phyloP scores from a whole-genome alignment of 2,329 filamentous ascomycete genomes.

The Macroventuria anomochaeta region DNA sequence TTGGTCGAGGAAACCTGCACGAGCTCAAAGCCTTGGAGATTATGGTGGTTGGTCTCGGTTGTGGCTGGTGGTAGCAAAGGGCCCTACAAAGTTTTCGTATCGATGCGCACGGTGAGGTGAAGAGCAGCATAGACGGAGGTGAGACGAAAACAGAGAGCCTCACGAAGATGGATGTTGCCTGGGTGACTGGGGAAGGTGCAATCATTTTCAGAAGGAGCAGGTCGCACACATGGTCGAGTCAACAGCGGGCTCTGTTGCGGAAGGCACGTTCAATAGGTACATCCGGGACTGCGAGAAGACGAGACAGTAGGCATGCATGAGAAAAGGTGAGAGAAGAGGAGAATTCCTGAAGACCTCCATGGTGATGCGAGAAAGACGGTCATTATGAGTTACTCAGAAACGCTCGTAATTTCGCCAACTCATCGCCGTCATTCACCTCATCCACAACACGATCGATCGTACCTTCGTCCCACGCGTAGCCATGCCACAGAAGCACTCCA shows the following conservation, averaged over 20 bases:
- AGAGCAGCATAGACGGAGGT: background rate
- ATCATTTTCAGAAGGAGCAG: constrained; percentile 17
- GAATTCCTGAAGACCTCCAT: background rate
- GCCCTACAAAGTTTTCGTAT: background rate
- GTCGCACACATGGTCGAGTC: background rate
- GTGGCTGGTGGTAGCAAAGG: background rate
- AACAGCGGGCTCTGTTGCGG: background rate
- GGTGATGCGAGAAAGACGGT: background rate
- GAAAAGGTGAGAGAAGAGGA: background rate
- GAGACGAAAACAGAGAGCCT: constrained; percentile 4
- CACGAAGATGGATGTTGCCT: constrained; percentile 6
- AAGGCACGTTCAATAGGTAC: background rate
- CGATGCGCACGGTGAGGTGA: background rate
- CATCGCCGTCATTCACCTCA: constrained; percentile 57
- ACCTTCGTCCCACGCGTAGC: constrained; percentile 68
- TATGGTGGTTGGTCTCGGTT: background rate
- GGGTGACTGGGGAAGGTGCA: constrained; percentile 24
- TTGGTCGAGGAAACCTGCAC: too few relatives aligned
- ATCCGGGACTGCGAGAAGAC: background rate
- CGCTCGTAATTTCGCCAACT: constrained; percentile 60
- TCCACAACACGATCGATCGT: constrained; percentile 64
- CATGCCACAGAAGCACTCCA: constrained; percentile 68
- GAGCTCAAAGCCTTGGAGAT: too few relatives aligned
- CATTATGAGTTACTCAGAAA: constrained; percentile 34
- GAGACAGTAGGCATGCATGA: too few relatives aligned